Evolutionary conservation across 2,329 filamentous ascomycete species (phyloP), one percentile per base, ranked within the genome.

Genomic region (Phoma sp.): DNA sequence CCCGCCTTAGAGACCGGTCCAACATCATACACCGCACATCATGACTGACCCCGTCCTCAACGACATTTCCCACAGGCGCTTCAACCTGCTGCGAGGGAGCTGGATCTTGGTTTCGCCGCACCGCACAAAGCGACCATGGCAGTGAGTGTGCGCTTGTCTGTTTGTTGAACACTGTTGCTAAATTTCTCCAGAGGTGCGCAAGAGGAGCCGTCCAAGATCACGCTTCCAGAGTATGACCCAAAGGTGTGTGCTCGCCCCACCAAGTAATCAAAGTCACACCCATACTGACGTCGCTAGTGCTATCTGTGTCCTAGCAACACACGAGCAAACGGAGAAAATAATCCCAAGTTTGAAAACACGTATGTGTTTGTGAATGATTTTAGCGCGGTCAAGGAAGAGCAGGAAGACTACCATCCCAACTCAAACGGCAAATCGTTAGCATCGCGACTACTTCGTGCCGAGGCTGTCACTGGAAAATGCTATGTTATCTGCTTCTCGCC

Each of bases 301-400:
- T 99, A 98, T 76, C 84, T 99, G 9, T 99, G 95, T 72, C 95
- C 95, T 1, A 87, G 92, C 33, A 99, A 99, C 74, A 83, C 89
- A 63, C 88, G 95, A 52, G 95, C 95, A 3, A 87, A 92, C 67
- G 95, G 95, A 51, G 92, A 95, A 69, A 74, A 77, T 57, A 99
- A 99, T 69, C 94, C 95, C 1, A 82, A 90, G 49, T 99, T 98
- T 73, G 83, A 90, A 47, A 86, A 86, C 69, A 96, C 92, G 0
- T 98, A 96, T 73, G 89, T 94, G 35, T 99, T 99, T 71, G 90
- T 98, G 64, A 99, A 99, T 70, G 95, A 99, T 75, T 99, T 95
- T 77, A 96, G 92, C 69, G 95, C 95, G 2, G 94, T 99, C 45
- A 97, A 96, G 78, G 93, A 97, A 77, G 83, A 90, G 60, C 95